Evolutionary conservation across 1,284 basidiomycete species (phyloP), one percentile per base, ranked within the genome.

Genomic region (Phylloboletellus chloephorus): DNA sequence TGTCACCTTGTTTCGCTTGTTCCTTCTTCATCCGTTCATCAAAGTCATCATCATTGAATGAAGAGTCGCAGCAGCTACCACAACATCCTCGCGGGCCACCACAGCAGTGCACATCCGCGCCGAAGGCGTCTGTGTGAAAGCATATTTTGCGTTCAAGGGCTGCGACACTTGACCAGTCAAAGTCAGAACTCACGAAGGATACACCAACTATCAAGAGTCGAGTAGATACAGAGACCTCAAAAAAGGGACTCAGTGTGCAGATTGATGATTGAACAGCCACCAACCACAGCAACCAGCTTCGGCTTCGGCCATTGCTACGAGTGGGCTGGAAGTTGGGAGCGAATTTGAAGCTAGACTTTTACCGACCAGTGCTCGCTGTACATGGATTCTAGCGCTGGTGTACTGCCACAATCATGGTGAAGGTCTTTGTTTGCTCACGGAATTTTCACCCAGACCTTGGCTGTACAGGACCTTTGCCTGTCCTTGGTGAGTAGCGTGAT

Each of bases 21-120:
- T 54, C 48, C 39, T 38, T 49, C 31, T 45, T 60, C 44, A 61
- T 11, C 22, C 46, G 57, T 30, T 63, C 60, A 23, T 65, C 61
- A 37, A 63, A 54, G 38, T 50, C 46, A 29, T 65, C 58, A 9
- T 50, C 20, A 39, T 65, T 30, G 40, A 64, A 64, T 19, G 56
- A 55, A 10, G 51, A 48, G 15, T 58, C 47, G 12, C 38, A 60
- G 28, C 61, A 64, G 31, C 52, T 47, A 13, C 50, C 47, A 28
- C 60, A 60, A 26, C 56, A 63, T 8, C 58, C 60, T 40, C 44
- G 44, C 19, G 47, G 43, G 9, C 60, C 61, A 38, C 58, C 43
- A 8, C 60, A 64, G 31, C 57, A 59, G 13, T 15, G 28, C 16
- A 28, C 33, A 16, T 50, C 43, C 15, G 52, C 40, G 26, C 58